Conservation (phyloP, 352 stramenopile species). For the Pythium biforme region DNA sequence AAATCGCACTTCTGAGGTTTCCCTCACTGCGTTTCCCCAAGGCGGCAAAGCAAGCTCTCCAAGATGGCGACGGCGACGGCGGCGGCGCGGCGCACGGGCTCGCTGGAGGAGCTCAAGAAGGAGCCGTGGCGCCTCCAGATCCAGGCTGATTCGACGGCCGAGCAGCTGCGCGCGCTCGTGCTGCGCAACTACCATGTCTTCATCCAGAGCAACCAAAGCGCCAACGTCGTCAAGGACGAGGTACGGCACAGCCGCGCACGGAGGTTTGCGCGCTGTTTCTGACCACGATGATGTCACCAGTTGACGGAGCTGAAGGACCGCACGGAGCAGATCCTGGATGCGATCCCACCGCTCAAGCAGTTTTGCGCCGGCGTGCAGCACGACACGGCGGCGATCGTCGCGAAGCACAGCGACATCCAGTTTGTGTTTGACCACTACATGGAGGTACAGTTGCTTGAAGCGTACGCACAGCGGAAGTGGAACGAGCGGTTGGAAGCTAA, state of each 20-base stretch:
- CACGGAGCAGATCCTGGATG: conserved; percentile 41
- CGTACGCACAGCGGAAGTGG: too few relatives aligned
- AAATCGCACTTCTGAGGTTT: conserved; percentile 14
- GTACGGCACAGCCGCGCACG: too few relatives aligned
- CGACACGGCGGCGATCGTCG: conserved; percentile 54
- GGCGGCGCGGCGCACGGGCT: conserved; percentile 46
- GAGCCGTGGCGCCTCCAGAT: conserved; percentile 82
- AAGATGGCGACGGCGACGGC: conserved; percentile 15
- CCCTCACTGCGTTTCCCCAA: too few relatives aligned
- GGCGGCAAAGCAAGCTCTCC: too few relatives aligned
- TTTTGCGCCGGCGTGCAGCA: conserved; percentile 52
- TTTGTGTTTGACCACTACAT: conserved; percentile 91
- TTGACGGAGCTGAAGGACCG: conserved; percentile 72
- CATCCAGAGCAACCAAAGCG: conserved; percentile 89
- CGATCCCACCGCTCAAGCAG: conserved; percentile 56
- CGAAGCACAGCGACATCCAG: conserved; percentile 80
- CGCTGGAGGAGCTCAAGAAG: conserved; percentile 82
- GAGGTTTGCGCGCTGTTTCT: conserved; percentile 2
- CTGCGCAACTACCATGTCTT: conserved; percentile 91
- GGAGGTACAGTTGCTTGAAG: too few relatives aligned
- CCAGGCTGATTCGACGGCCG: conserved; percentile 70
- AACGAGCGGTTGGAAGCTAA: too few relatives aligned
- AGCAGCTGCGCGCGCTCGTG: conserved; percentile 78
- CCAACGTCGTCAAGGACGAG: conserved; percentile 76
- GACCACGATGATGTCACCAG: conserved; percentile 18